Evolutionary conservation across 2,329 filamentous ascomycete species (phyloP).

Genomic region (Cladosporium colombiae): DNA sequence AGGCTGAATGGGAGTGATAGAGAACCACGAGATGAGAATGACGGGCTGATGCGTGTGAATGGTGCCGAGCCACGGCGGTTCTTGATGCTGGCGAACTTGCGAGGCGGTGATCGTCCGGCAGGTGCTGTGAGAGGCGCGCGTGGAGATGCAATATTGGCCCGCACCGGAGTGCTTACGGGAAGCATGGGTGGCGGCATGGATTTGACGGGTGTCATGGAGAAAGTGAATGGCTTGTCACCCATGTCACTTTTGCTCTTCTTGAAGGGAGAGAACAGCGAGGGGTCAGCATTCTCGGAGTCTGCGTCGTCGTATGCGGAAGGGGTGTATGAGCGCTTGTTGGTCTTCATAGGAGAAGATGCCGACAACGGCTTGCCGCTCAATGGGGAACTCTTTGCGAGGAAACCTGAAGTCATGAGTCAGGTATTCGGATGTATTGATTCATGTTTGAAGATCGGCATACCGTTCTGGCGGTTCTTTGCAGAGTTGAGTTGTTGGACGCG

Average conservation of each 20-base stretch:
- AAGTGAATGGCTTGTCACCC: constrained; percentile 43
- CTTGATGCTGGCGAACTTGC: constrained; percentile 66
- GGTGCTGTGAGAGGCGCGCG: constrained; percentile 57
- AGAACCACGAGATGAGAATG: constrained; percentile 55
- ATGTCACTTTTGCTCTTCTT: constrained; percentile 54
- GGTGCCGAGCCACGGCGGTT: constrained; percentile 66
- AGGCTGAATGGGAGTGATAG: constrained; percentile 71
- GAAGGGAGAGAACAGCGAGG: constrained; percentile 50
- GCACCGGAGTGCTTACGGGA: constrained; percentile 39
- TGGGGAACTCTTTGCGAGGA: constrained; percentile 23
- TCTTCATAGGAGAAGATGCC: constrained; percentile 34
- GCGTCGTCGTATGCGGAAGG: constrained; percentile 45
- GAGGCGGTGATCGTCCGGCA: constrained; percentile 76
- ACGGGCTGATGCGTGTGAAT: constrained; percentile 71
- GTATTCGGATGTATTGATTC: neutral
- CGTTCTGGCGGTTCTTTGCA: constrained; percentile 74
- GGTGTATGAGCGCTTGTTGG: constrained; percentile 50
- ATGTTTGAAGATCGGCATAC: constrained; percentile 39
- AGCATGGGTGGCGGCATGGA: constrained; percentile 40
- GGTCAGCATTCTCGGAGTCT: constrained; percentile 63
- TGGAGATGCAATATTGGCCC: constrained; percentile 43
- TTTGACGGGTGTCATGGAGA: constrained; percentile 38
- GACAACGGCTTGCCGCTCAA: constrained; percentile 31
- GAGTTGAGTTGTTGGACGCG: constrained; percentile 72
- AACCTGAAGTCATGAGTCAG: constrained; percentile 16